phyloP scores from a whole-genome alignment of 1,139 yeast genomes.

The Yamadazyma aaseri region DNA sequence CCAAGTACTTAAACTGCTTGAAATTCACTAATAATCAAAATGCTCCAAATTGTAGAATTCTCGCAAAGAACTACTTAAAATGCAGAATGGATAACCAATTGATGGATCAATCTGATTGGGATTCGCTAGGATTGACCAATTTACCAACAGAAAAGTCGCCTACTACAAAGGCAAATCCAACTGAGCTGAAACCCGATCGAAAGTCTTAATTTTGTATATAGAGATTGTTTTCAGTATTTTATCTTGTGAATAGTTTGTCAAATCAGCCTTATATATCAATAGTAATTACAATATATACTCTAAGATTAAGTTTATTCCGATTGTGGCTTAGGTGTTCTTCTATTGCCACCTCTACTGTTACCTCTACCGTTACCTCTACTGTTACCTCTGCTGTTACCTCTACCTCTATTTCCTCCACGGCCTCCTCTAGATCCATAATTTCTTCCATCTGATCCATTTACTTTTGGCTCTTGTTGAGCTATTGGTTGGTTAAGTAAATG shows the following conservation, averaged over 20 bases:
- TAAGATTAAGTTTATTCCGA: too few relatives aligned
- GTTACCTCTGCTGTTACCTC: constrained; percentile 14
- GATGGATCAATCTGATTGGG: constrained; percentile 85
- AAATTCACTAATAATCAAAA: constrained; percentile 76
- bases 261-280: too few relatives aligned
- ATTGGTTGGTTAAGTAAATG: constrained; percentile 26
- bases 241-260: too few relatives aligned
- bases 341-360: constrained; percentile 2
- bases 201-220: background rate
- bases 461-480: constrained; percentile 10
- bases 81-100: constrained; percentile 91
- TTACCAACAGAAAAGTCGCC: constrained; percentile 44
- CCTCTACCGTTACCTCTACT: constrained; percentile 6
- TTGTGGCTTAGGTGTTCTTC: background rate
- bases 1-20: constrained; percentile 73
- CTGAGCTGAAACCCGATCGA: background rate
- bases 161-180: background rate
- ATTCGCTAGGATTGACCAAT: constrained; percentile 64
- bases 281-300: too few relatives aligned
- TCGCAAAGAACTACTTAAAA: constrained; percentile 77
- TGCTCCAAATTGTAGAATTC: constrained; percentile 82
- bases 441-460: too few relatives aligned
- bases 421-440: too few relatives aligned
- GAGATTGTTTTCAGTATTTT: background rate
- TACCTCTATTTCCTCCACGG: constrained; percentile 28